A percentile compares a stretch with the other conserved stretches of the same genome.
These are phyloP conservation scores for Suillus cothurnatus DNA, from an alignment of 768 basidiomycete genomes.

Conservation along the genomic window DNA sequence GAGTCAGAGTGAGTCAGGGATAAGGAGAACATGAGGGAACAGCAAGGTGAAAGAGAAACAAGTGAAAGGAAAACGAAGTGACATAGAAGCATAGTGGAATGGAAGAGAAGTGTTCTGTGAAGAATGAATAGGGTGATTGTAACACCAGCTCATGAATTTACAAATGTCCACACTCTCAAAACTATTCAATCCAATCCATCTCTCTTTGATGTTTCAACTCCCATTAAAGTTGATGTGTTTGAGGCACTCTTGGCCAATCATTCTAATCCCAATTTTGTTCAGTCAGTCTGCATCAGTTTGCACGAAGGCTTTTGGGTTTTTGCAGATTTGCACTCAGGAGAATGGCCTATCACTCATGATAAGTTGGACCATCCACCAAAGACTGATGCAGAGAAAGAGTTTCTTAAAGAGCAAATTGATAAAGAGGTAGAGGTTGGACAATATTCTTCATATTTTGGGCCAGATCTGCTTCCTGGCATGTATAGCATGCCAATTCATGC, in stretches of 20 bases:
- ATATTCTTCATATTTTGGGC: conserved; percentile 28
- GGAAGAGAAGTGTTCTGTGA: no score
- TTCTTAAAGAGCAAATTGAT: conserved; percentile 19
- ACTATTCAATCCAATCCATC: not conserved
- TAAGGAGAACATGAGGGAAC: no score
- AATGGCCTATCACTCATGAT: not conserved
- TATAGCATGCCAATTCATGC: no score
- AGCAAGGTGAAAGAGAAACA: no score
- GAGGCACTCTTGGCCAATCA: conserved; percentile 23
- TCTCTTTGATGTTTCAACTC: conserved; percentile 27
- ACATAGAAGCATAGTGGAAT: no score
- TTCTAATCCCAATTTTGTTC: conserved; percentile 35
- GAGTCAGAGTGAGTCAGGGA: no score
- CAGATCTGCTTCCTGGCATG: conserved; percentile 26
- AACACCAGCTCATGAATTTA: no score
- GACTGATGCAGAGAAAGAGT: conserved; percentile 11
- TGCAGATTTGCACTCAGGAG: conserved; percentile 3
- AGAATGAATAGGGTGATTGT: no score
- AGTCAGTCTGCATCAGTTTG: conserved; percentile 25
- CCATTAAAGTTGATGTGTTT: conserved; percentile 28
- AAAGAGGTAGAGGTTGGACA: conserved; percentile 3
- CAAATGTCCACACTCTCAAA: no score
- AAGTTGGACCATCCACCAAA: not conserved
- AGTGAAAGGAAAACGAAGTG: no score
- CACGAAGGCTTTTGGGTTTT: conserved; percentile 38